Percentiles rank a stretch among this genome's conserved stretches.
Conservation (phyloP, 169 alveolate species). For the Fabrea salina region DNA sequence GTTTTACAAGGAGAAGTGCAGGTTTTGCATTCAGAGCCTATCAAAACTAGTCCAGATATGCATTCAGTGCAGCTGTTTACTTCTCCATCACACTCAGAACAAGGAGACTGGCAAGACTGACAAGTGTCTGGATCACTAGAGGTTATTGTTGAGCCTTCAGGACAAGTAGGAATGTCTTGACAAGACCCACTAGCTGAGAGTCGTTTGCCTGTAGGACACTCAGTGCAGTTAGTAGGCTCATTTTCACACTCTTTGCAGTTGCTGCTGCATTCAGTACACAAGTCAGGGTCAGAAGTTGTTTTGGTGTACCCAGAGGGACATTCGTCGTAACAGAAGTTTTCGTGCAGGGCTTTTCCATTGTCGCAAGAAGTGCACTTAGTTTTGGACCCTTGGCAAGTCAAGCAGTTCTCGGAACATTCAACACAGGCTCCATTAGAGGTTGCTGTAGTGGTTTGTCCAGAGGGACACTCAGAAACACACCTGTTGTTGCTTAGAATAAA, state of each 20-base stretch:
- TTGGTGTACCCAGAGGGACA: constrained; percentile 19
- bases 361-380: constrained; percentile 14
- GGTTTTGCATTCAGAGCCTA: not conserved
- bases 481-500: not conserved
- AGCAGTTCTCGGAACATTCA: not conserved
- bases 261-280: not conserved
- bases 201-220: not conserved
- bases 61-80: not conserved
- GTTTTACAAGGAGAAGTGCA: constrained; percentile 25
- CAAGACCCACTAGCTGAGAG: not conserved
- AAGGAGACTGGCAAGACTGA: not conserved
- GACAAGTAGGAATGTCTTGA: not conserved
- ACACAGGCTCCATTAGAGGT: constrained; percentile 7
- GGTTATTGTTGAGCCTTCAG: constrained; percentile 26
- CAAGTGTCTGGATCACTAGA: not conserved
- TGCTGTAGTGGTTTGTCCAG: not conserved
- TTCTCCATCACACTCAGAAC: not conserved
- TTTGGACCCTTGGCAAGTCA: not conserved
- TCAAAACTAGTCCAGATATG: not conserved
- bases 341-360: not conserved
- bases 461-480: not conserved
- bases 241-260: not conserved
- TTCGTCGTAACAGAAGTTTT: not conserved
- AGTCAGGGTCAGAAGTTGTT: not conserved
- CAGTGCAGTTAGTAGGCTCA: not conserved